Evolutionary conservation across 1,284 basidiomycete genomes (phyloP), one percentile per base, ranked within the genome.

Genomic region (Fomitopsis betulina): DNA sequence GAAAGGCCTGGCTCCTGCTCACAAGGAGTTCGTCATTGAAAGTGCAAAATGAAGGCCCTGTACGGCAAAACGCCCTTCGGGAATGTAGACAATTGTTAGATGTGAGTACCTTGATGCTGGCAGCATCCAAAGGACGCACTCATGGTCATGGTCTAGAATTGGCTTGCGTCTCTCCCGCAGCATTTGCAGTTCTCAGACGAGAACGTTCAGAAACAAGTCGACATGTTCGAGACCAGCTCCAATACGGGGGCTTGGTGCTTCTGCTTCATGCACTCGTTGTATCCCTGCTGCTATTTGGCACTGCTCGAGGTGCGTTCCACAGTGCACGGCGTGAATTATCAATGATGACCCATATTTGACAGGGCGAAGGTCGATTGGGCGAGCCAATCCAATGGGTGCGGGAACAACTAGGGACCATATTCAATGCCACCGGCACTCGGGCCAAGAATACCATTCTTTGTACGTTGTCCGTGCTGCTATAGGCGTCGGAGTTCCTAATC

Each of bases 221-320:
- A 81, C 9, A 88, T 90, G 80, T 86, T 90, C 65, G 87, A 89
- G 67, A 90, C 88, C 10, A 81, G 81, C 63, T 86, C 86, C 3
- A 91, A 88, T 63, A 81, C 79, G 19, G 85, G 87, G 52, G 87
- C 88, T 10, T 92, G 89, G 90, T 86, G 84, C 64, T 92, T 81
- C 71, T 87, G 82, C 62, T 78, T 79, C 67, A 86, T 90, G 77
- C 89, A 91, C 68, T 76, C 83, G 38, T 73, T 86, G 61, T 81
- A 90, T 63, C 84, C 86, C 39, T 85, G 85, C 57, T 83, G 82
- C 63, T 75, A 79, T 33, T 74, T 91, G 55, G 85, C 82, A n/a
- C 68, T 91, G 33, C 79, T 81, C 62, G 76, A 80, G 68, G 89
- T 89, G 64, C 72, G 81, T 77, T 19, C 12, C 23, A 27, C 27